Percentiles rank a stretch among this genome's conserved stretches.
These are phyloP conservation scores for Jacaranda copaia DNA, from an alignment of 257 asterid species.

Conservation along the genomic window DNA sequence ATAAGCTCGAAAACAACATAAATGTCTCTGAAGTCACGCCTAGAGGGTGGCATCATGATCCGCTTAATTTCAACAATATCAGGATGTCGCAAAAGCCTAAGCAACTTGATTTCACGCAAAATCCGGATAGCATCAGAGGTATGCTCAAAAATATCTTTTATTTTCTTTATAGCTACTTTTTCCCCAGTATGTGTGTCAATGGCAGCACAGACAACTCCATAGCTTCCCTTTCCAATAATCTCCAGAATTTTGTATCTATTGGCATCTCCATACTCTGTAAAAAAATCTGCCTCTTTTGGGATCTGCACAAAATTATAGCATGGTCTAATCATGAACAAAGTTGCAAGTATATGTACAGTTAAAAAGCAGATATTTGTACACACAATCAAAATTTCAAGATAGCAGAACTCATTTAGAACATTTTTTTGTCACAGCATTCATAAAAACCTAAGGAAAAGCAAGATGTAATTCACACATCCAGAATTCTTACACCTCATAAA, in stretches of 20 bases:
- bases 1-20: slow-evolving; percentile 93
- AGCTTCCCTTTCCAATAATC: slow-evolving; percentile 90
- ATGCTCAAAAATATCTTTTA: slow-evolving; percentile 84
- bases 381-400: neutral
- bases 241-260: slow-evolving; percentile 84
- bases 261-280: slow-evolving; percentile 88
- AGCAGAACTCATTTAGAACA: neutral
- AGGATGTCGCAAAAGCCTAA: slow-evolving; percentile 84
- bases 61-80: slow-evolving; percentile 94
- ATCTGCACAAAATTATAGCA: slow-evolving; percentile 52
- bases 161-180: slow-evolving; percentile 93
- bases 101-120: slow-evolving; percentile 87
- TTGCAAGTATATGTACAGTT: neutral
- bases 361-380: neutral
- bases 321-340: slow-evolving; percentile 15
- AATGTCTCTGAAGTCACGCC: slow-evolving; percentile 83
- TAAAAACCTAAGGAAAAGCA: neutral
- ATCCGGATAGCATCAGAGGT: slow-evolving; percentile 87
- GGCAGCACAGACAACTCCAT: slow-evolving; percentile 96
- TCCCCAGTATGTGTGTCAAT: slow-evolving; percentile 87
- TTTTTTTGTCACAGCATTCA: neutral
- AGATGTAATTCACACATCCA: slow-evolving; percentile 19
- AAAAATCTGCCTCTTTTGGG: slow-evolving; percentile 71
- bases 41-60: slow-evolving; percentile 89
- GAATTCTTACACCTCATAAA: neutral